A percentile compares a stretch with the other conserved stretches of the same genome.
Conservation (phyloP, 2,329 filamentous ascomycete species). For the Verticillium klebahnii region DNA sequence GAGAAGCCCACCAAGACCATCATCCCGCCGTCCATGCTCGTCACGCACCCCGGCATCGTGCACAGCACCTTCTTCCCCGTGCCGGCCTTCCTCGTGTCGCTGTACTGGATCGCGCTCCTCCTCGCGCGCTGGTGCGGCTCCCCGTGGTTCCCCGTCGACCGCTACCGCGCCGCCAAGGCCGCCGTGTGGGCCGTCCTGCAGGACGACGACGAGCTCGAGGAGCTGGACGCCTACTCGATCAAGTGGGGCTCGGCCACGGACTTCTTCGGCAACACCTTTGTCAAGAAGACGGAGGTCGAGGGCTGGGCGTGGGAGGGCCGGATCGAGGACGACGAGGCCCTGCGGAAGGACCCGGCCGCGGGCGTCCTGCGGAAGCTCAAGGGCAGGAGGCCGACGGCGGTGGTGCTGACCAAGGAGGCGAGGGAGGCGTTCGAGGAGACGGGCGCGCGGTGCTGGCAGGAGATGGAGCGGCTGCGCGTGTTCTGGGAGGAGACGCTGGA, state of each 20-base stretch:
- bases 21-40: constrained; percentile 59
- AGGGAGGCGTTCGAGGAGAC: constrained; percentile 57
- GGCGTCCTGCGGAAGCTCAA: constrained; percentile 46
- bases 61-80: constrained; percentile 78
- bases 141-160: constrained; percentile 77
- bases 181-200: constrained; percentile 75
- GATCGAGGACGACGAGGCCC: constrained; percentile 41
- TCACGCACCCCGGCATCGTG: constrained; percentile 84
- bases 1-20: constrained; percentile 17
- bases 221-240: constrained; percentile 43
- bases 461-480: constrained; percentile 66
- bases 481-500: constrained; percentile 54
- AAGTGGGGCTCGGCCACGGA: constrained; percentile 86
- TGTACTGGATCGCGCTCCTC: constrained; percentile 65
- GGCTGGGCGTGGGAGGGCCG: constrained; percentile 75
- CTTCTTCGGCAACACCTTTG: constrained; percentile 49
- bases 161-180: constrained; percentile 72
- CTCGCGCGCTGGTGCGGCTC: constrained; percentile 75
- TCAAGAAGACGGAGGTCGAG: constrained; percentile 76
- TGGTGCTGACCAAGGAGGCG: constrained; percentile 56
- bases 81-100: constrained; percentile 61
- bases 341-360: constrained; percentile 37
- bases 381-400: constrained; percentile 55
- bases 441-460: constrained; percentile 59
- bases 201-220: constrained; percentile 57